phyloP scores from a whole-genome alignment of 768 basidiomycete genomes.

The Lentinus brumalis region DNA sequence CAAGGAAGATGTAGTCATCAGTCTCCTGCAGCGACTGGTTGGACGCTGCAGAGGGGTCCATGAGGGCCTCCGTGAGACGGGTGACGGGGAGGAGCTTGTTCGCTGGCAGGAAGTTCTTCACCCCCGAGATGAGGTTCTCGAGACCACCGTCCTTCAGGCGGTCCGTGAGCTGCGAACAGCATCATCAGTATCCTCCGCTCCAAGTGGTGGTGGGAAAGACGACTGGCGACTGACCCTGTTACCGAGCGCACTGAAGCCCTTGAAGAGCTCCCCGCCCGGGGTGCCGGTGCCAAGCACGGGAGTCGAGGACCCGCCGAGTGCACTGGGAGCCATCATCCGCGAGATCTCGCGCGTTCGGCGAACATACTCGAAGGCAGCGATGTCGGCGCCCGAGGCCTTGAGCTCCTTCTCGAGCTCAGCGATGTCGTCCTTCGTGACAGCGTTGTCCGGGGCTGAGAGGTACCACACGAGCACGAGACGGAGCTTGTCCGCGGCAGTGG shows the following conservation, averaged over 20 bases:
- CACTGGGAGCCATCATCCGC: slow-evolving; percentile 80
- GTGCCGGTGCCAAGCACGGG: slow-evolving; percentile 65
- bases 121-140: slow-evolving; percentile 95
- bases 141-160: slow-evolving; percentile 94
- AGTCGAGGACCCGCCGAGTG: slow-evolving; percentile 61
- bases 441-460: slow-evolving; percentile 80
- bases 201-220: not conserved
- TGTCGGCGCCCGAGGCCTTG: slow-evolving; percentile 77
- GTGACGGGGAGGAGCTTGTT: slow-evolving; percentile 93
- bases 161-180: slow-evolving; percentile 73
- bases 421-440: slow-evolving; percentile 85
- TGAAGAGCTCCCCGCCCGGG: slow-evolving; percentile 86
- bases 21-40: slow-evolving; percentile 96
- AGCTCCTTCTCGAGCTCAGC: slow-evolving; percentile 86
- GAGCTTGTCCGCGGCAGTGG: slow-evolving; percentile 83
- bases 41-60: slow-evolving; percentile 94
- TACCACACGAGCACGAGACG: slow-evolving; percentile 96
- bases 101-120: slow-evolving; percentile 96
- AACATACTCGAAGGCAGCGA: slow-evolving; percentile 88
- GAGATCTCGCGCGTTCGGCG: slow-evolving; percentile 89
- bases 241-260: slow-evolving; percentile 90
- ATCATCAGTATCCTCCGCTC: not conserved
- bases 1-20: slow-evolving; percentile 93
- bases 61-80: slow-evolving; percentile 90
- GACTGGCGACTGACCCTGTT: slow-evolving; percentile 62